phyloP scores from a whole-genome alignment of 2,329 filamentous ascomycete genomes.

The Aspergillus luchuensis region DNA sequence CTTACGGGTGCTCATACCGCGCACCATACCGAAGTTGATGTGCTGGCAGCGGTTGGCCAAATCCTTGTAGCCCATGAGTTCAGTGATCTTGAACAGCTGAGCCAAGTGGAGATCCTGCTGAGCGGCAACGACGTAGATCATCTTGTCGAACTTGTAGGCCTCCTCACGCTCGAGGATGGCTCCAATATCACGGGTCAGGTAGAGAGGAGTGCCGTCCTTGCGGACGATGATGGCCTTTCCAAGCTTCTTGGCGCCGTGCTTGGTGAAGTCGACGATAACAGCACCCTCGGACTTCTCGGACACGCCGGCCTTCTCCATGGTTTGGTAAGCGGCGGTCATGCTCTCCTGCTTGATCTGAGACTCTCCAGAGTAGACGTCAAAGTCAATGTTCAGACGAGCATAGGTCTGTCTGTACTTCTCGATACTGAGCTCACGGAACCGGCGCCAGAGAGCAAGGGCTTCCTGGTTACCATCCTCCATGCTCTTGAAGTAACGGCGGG shows the following conservation, averaged over 20 bases:
- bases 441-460: slow-evolving; percentile 63
- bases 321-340: slow-evolving; percentile 61
- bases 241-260: slow-evolving; percentile 67
- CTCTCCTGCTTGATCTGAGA: slow-evolving; percentile 66
- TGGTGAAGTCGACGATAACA: slow-evolving; percentile 68
- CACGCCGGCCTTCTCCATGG: slow-evolving; percentile 61
- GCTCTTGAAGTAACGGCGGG: slow-evolving; percentile 66
- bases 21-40: slow-evolving; percentile 68
- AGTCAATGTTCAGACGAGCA: slow-evolving; percentile 64
- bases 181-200: slow-evolving; percentile 70
- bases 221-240: slow-evolving; percentile 68
- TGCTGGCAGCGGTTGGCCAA: slow-evolving; percentile 62
- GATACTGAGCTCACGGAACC: slow-evolving; percentile 66
- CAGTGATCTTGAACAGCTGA: slow-evolving; percentile 66
- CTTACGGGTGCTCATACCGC: slow-evolving; percentile 66
- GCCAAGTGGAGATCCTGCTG: slow-evolving; percentile 67
- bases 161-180: slow-evolving; percentile 65
- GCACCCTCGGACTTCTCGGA: slow-evolving; percentile 67
- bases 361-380: slow-evolving; percentile 69
- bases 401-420: slow-evolving; percentile 67
- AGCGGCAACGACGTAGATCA: slow-evolving; percentile 67
- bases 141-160: slow-evolving; percentile 65
- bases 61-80: slow-evolving; percentile 63
- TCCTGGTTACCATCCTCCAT: slow-evolving; percentile 65
- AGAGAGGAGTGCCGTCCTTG: slow-evolving; percentile 67